Percentiles rank a stretch among this genome's conserved stretches.
Conservation (phyloP, 2,329 filamentous ascomycete genomes). For the Incumbomyces delicatus region DNA sequence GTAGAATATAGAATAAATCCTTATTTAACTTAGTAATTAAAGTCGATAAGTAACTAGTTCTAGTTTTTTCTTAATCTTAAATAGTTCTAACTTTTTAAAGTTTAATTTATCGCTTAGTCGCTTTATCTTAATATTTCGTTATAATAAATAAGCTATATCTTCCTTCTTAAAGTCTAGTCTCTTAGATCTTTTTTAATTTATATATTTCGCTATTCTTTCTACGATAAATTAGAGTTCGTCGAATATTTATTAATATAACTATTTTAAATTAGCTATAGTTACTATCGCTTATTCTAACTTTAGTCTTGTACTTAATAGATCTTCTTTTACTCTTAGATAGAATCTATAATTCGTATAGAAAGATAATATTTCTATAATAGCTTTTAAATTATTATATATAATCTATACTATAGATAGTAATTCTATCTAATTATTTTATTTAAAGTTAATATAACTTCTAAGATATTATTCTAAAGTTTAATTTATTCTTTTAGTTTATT, state of each 20-base stretch:
- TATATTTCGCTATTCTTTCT: slow-evolving; percentile 1
- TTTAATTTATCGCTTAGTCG: slow-evolving; percentile 10
- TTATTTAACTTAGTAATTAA: slow-evolving; percentile 8
- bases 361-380: slow-evolving; percentile 3
- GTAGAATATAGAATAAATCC: slow-evolving; percentile 10
- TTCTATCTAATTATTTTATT: slow-evolving; percentile 12
- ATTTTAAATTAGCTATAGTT: background rate
- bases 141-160: slow-evolving; percentile 8
- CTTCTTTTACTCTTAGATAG: slow-evolving; percentile 3
- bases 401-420: slow-evolving; percentile 3
- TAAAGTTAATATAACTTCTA: slow-evolving; percentile 9
- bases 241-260: slow-evolving; percentile 6
- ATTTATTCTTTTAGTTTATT: slow-evolving; percentile 11
- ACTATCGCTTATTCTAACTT: background rate
- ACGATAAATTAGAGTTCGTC: slow-evolving; percentile 7
- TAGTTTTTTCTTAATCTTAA: slow-evolving; percentile 9
- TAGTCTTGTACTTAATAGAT: background rate
- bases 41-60: slow-evolving; percentile 7
- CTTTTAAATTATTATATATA: slow-evolving; percentile 5
- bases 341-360: slow-evolving; percentile 12
- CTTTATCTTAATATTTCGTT: slow-evolving; percentile 13
- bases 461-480: slow-evolving; percentile 12
- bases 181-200: slow-evolving; percentile 8
- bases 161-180: slow-evolving; percentile 5
- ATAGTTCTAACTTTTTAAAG: slow-evolving; percentile 8